A percentile compares a stretch with the other conserved stretches of the same genome.
These are phyloP conservation scores for Herpetospermum pedunculosum DNA, from an alignment of 306 rosid species.

Conservation along the genomic window DNA sequence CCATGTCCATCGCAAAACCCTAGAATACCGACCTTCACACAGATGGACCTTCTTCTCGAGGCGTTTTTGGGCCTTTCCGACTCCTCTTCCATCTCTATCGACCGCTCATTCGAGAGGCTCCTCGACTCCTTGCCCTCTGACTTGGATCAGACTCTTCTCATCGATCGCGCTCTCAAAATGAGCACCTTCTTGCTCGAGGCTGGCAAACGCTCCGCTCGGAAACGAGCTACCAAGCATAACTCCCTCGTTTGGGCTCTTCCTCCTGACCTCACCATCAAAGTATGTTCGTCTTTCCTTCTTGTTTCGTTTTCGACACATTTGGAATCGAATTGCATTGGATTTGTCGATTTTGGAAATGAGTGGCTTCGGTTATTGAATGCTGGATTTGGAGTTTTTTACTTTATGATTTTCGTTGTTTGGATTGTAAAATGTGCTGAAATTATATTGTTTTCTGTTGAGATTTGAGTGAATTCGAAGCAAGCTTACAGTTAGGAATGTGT, in stretches of 20 bases:
- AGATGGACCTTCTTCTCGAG: constrained; percentile 32
- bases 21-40: constrained; percentile 26
- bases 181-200: constrained; percentile 72
- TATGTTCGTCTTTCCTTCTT: neutral
- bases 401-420: neutral
- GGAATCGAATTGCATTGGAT: neutral
- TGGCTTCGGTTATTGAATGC: neutral
- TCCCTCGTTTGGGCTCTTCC: constrained; percentile 75
- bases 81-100: constrained; percentile 39
- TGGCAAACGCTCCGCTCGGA: constrained; percentile 59
- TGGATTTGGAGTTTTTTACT: neutral
- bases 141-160: constrained; percentile 52
- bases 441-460: neutral
- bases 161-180: constrained; percentile 71
- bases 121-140: constrained; percentile 50
- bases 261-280: constrained; percentile 90
- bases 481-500: neutral
- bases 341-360: neutral
- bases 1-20: constrained; percentile 86
- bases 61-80: constrained; percentile 52
- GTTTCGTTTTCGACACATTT: neutral
- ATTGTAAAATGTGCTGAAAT: neutral
- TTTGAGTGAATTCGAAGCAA: neutral
- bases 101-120: constrained; percentile 64
- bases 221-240: constrained; percentile 78